Percentiles rank a stretch among this genome's conserved stretches.
Conservation (phyloP, 768 basidiomycete species). For the Rhizopogon vulgaris region DNA sequence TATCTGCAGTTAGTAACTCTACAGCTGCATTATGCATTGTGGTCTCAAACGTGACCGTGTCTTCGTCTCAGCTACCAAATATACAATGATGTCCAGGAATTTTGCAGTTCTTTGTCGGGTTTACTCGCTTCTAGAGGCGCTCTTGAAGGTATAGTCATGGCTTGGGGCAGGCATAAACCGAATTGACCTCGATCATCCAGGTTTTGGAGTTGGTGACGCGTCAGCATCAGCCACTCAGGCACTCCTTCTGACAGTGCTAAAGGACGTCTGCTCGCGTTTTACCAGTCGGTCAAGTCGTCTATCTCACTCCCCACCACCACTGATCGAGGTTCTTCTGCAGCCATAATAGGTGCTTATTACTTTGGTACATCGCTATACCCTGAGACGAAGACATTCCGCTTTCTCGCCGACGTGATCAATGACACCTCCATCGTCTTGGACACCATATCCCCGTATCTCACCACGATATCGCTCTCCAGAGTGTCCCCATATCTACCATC, state of each 20-base stretch:
- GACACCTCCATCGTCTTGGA: slow-evolving; percentile 56
- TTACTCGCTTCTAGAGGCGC: slow-evolving; percentile 62
- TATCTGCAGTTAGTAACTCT: slow-evolving; percentile 41
- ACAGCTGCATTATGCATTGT: background rate
- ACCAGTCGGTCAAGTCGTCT: slow-evolving; percentile 40
- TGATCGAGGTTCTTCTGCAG: slow-evolving; percentile 25
- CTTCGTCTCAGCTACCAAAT: slow-evolving; percentile 48
- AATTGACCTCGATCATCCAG: slow-evolving; percentile 22
- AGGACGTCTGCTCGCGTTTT: slow-evolving; percentile 57
- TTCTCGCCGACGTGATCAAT: slow-evolving; percentile 62
- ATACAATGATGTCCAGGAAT: slow-evolving; percentile 61
- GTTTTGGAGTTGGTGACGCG: slow-evolving; percentile 66
- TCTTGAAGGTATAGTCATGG: slow-evolving; percentile 44
- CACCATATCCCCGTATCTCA: slow-evolving; percentile 51
- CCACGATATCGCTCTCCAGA: slow-evolving; percentile 20
- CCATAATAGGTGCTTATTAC: slow-evolving; percentile 56
- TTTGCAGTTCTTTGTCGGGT: slow-evolving; percentile 60
- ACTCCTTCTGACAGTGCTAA: slow-evolving; percentile 56
- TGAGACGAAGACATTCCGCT: slow-evolving; percentile 65
- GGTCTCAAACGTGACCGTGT: slow-evolving; percentile 1
- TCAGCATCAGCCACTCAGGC: slow-evolving; percentile 63
- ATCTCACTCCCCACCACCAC: background rate
- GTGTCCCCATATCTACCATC: slow-evolving; percentile 28
- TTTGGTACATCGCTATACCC: slow-evolving; percentile 61
- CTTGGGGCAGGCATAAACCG: background rate